Conservation (phyloP, 1,139 yeast genomes). For the Taphrina populina region DNA sequence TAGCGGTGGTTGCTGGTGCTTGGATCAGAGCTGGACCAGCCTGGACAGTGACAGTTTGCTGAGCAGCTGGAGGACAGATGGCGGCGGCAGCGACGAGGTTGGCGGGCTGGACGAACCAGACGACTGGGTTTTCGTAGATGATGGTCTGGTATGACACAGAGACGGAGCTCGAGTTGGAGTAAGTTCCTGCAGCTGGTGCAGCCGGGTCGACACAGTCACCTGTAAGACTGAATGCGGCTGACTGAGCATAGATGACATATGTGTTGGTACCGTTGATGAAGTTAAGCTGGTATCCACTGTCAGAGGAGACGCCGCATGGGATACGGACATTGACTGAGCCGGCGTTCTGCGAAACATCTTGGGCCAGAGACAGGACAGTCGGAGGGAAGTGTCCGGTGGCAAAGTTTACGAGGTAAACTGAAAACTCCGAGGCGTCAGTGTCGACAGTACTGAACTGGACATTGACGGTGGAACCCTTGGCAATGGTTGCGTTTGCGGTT, state of each 20-base stretch:
- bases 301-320: constrained; percentile 31
- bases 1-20: constrained; percentile 10
- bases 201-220: constrained; percentile 30
- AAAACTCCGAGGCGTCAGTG: constrained; percentile 32
- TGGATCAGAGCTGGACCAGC: constrained; percentile 17
- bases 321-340: constrained; percentile 27
- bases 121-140: constrained; percentile 15
- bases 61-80: constrained; percentile 20
- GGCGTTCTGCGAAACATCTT: constrained; percentile 13
- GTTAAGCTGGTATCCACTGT: constrained; percentile 32
- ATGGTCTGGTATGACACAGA: constrained; percentile 15
- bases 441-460: constrained; percentile 34
- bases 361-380: constrained; percentile 23
- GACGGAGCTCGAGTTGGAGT: constrained; percentile 16
- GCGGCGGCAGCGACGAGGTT: constrained; percentile 22
- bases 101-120: constrained; percentile 28
- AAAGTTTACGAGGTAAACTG: constrained; percentile 34
- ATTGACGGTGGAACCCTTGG: constrained; percentile 31
- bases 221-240: constrained; percentile 27
- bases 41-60: constrained; percentile 29
- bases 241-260: constrained; percentile 35
- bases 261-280: constrained; percentile 35
- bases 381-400: constrained; percentile 30
- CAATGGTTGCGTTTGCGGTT: constrained; percentile 24
- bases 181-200: constrained; percentile 10